These are phyloP conservation scores for Amanita muscaria DNA, from an alignment of 768 basidiomycete species.

Conservation along the genomic window DNA sequence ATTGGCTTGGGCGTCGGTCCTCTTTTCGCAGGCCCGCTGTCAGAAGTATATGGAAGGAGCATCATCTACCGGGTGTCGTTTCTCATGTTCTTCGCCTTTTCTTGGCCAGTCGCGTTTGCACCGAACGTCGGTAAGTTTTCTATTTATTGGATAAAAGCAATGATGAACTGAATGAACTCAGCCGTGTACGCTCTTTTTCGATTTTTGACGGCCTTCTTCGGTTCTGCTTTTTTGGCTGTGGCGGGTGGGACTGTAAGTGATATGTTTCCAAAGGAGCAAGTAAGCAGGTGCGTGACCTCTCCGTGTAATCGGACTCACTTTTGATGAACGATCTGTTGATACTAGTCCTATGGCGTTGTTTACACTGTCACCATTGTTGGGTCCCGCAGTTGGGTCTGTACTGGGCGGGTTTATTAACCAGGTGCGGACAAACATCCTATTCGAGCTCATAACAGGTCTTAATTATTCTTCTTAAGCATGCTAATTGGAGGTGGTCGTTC, in stretches of 20 bases:
- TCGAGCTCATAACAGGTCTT: too few relatives aligned
- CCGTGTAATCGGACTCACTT: too few relatives aligned
- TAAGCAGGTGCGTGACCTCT: constrained; percentile 61
- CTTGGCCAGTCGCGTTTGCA: constrained; percentile 71
- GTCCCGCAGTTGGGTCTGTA: constrained; percentile 46
- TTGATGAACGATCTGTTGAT: too few relatives aligned
- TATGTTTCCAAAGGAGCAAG: constrained; percentile 44
- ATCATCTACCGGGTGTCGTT: constrained; percentile 57
- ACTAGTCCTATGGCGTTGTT: constrained; percentile 47
- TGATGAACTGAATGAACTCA: neutral
- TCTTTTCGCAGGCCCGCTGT: constrained; percentile 43
- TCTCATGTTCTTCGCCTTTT: constrained; percentile 48
- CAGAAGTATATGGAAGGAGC: constrained; percentile 57
- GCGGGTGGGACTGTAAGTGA: constrained; percentile 50
- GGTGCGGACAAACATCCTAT: constrained; percentile 19
- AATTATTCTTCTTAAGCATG: too few relatives aligned
- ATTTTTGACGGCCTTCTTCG: constrained; percentile 45
- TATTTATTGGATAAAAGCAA: neutral
- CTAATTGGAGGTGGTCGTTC: constrained; percentile 73
- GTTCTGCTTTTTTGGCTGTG: constrained; percentile 48
- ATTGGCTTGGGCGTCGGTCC: constrained; percentile 49
- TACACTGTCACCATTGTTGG: constrained; percentile 44
- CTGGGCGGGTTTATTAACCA: constrained; percentile 69
- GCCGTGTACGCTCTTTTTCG: constrained; percentile 16
- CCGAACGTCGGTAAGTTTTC: constrained; percentile 53